These are phyloP conservation scores for Fagopyrum tataricum DNA, from an alignment of 148 eudicot species.

Conservation along the genomic window DNA sequence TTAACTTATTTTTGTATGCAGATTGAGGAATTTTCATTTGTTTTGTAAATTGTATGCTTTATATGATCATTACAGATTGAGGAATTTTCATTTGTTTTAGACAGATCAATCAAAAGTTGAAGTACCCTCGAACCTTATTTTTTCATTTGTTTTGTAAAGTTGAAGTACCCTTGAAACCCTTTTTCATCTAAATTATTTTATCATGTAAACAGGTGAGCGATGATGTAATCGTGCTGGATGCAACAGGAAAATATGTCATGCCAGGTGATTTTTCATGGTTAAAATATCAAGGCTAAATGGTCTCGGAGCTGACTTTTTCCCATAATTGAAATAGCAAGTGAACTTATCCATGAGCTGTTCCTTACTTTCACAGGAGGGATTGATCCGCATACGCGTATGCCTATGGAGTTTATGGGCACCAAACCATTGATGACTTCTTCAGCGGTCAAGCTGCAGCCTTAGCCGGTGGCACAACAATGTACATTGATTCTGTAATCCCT, in stretches of 20 bases:
- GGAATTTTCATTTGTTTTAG: no score
- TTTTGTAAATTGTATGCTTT: neutral
- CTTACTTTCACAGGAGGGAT: slow-evolving; percentile 64
- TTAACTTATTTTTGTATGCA: no score
- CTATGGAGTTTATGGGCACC: slow-evolving; percentile 78
- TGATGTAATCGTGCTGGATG: slow-evolving; percentile 71
- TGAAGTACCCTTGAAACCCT: no score
- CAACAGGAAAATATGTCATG: slow-evolving; percentile 94
- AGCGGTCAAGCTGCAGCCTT: slow-evolving; percentile 97
- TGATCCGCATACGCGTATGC: slow-evolving; percentile 94
- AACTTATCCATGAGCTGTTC: neutral
- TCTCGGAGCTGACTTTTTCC: no score
- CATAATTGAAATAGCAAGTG: no score
- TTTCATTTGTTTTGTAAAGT: no score
- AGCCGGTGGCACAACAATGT: slow-evolving; percentile 99
- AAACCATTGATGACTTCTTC: slow-evolving; percentile 87
- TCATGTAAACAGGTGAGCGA: slow-evolving; percentile 58
- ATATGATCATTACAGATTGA: neutral
- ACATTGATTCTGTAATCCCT: slow-evolving; percentile 93
- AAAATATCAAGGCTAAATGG: no score
- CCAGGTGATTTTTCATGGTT: slow-evolving; percentile 72
- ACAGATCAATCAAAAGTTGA: no score
- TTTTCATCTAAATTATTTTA: neutral
- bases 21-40: neutral
- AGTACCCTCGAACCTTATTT: no score